These are phyloP conservation scores for Linnemannia schmuckeri DNA, from an alignment of 192 early-diverging fungal genomes.

Conservation along the genomic window DNA sequence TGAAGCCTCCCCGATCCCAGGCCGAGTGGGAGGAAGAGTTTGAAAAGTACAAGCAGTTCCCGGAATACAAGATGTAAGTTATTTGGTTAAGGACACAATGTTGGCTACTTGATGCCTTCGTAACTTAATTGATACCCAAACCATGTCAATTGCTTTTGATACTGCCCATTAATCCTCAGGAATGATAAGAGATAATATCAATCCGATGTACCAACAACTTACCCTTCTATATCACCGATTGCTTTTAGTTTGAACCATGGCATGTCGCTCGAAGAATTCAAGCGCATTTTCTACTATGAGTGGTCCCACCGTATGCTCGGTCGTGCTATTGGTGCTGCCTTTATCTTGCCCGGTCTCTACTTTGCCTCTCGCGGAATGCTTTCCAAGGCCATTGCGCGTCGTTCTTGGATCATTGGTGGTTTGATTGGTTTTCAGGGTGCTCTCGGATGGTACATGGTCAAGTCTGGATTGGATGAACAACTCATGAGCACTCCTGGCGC, in stretches of 20 bases:
- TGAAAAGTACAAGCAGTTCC: constrained; percentile 98
- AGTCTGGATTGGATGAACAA: constrained; percentile 88
- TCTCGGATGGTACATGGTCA: constrained; percentile 99
- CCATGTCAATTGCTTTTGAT: background rate
- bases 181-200: background rate
- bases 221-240: too few relatives aligned
- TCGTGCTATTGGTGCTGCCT: constrained; percentile 89
- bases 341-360: constrained; percentile 88
- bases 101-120: background rate
- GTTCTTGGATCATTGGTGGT: constrained; percentile 71
- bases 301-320: constrained; percentile 97
- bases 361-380: constrained; percentile 88
- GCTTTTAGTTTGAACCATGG: constrained; percentile 84
- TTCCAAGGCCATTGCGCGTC: constrained; percentile 71
- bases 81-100: background rate
- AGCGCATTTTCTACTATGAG: constrained; percentile 98
- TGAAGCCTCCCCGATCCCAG: constrained; percentile 88
- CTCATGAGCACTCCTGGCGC: constrained; percentile 81
- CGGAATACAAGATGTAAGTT: constrained; percentile 93
- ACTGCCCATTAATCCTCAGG: too few relatives aligned
- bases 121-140: background rate
- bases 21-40: constrained; percentile 94
- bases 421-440: constrained; percentile 87
- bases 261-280: constrained; percentile 93
- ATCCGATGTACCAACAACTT: background rate